Evolutionary conservation across 768 basidiomycete species (phyloP).

Genomic region (Lentinula boryana): DNA sequence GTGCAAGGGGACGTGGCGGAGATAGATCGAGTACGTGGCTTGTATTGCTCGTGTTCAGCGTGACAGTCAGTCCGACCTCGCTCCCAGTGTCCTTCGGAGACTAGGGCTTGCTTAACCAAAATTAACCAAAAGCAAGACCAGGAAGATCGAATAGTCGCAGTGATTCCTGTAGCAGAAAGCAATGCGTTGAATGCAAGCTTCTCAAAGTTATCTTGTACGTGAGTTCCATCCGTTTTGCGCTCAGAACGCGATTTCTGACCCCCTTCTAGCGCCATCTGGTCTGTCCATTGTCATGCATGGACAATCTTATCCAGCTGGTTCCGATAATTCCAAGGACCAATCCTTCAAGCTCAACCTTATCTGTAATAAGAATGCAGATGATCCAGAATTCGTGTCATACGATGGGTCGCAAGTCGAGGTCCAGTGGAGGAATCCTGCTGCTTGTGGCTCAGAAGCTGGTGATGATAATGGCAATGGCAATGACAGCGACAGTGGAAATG

Average conservation of each 20-base stretch:
- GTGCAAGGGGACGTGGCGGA: slow-evolving; percentile 37
- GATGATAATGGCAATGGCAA: slow-evolving; percentile 19
- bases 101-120: slow-evolving; percentile 69
- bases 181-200: slow-evolving; percentile 25
- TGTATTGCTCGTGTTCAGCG: neutral
- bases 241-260: slow-evolving; percentile 8
- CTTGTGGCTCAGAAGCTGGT: slow-evolving; percentile 37
- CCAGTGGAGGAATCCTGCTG: slow-evolving; percentile 59
- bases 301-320: slow-evolving; percentile 49
- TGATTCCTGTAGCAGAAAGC: slow-evolving; percentile 66
- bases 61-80: neutral
- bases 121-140: slow-evolving; percentile 52
- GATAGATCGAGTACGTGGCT: slow-evolving; percentile 60
- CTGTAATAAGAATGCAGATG: slow-evolving; percentile 40
- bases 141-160: slow-evolving; percentile 57
- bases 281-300: slow-evolving; percentile 56
- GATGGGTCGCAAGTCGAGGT: slow-evolving; percentile 47
- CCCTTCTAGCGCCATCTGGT: slow-evolving; percentile 41
- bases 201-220: slow-evolving; percentile 32
- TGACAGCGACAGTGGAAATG: slow-evolving; percentile 16
- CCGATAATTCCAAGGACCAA: slow-evolving; percentile 43
- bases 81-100: slow-evolving; percentile 58
- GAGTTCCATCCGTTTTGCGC: slow-evolving; percentile 12
- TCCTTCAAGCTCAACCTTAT: slow-evolving; percentile 54
- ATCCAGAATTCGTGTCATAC: slow-evolving; percentile 55